phyloP scores from a whole-genome alignment of 495 filamentous ascomycete species.

The Usnea hakonensis region DNA sequence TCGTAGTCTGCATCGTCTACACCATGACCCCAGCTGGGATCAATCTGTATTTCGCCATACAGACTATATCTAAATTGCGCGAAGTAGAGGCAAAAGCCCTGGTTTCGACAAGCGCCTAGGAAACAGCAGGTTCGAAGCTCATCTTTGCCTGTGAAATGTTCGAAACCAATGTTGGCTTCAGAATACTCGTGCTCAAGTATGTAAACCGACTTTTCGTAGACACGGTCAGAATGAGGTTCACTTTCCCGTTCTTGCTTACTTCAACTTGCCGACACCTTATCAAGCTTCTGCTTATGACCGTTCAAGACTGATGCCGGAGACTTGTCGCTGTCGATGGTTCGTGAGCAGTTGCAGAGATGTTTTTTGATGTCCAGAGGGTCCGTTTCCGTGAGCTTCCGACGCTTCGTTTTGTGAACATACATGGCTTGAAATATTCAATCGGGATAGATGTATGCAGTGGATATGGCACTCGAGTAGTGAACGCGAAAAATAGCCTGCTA shows the following conservation, averaged over 20 bases:
- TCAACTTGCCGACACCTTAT: slow-evolving; percentile 25
- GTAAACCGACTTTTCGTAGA: slow-evolving; percentile 28
- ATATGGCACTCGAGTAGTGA: too few relatives aligned
- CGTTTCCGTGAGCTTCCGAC: too few relatives aligned
- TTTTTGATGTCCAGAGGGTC: too few relatives aligned
- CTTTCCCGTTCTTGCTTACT: background rate
- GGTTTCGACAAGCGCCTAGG: slow-evolving; percentile 24
- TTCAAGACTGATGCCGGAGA: too few relatives aligned
- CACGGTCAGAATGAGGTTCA: background rate
- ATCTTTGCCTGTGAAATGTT: slow-evolving; percentile 38
- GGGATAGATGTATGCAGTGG: too few relatives aligned
- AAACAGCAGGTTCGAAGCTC: slow-evolving; percentile 25
- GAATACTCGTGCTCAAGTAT: slow-evolving; percentile 43
- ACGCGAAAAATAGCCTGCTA: too few relatives aligned
- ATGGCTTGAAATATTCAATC: too few relatives aligned
- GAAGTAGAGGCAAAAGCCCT: slow-evolving; percentile 12
- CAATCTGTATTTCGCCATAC: slow-evolving; percentile 6
- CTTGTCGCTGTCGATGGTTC: too few relatives aligned
- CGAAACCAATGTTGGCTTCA: slow-evolving; percentile 32
- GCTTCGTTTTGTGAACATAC: too few relatives aligned
- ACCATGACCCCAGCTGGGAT: background rate
- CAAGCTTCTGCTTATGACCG: slow-evolving; percentile 19
- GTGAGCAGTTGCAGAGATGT: too few relatives aligned
- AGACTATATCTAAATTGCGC: slow-evolving; percentile 6
- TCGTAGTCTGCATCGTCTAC: background rate